phyloP scores from a whole-genome alignment of 2,329 filamentous ascomycete genomes.

The Ploettnerulaceae sp. region DNA sequence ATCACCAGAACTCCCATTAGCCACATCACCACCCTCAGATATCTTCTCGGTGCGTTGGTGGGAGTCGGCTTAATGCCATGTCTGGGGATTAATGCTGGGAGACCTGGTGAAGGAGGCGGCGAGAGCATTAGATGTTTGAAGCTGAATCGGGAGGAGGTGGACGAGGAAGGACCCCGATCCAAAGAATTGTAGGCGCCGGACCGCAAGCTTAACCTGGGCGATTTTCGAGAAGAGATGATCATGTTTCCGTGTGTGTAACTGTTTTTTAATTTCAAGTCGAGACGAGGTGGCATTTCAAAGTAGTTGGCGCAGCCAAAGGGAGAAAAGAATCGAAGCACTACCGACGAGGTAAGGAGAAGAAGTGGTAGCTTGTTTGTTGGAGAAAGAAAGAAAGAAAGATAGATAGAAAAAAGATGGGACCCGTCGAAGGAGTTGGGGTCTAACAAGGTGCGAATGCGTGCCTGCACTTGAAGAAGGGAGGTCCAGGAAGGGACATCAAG shows the following conservation, averaged over 20 bases:
- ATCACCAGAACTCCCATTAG: constrained; percentile 46
- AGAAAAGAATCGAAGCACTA: constrained; percentile 13
- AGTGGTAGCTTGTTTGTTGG: background rate
- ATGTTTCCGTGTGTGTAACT: constrained; percentile 37
- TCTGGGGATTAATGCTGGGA: constrained; percentile 63
- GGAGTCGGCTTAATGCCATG: constrained; percentile 53
- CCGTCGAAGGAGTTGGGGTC: too few species aligned
- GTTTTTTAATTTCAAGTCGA: constrained; percentile 27
- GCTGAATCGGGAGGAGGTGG: constrained; percentile 57
- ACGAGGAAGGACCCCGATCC: constrained; percentile 51
- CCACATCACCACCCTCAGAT: constrained; percentile 42
- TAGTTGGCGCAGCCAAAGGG: constrained; percentile 31
- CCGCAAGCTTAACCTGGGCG: constrained; percentile 52
- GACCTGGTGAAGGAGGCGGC: constrained; percentile 64
- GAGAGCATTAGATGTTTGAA: constrained; percentile 65
- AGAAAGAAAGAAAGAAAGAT: background rate
- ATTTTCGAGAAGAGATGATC: constrained; percentile 35
- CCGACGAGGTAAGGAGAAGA: constrained; percentile 15
- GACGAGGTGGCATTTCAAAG: constrained; percentile 29
- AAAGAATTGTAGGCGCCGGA: constrained; percentile 52
- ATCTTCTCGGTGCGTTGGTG: constrained; percentile 33
- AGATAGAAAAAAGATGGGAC: too few species aligned
- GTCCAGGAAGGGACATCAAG: constrained; percentile 14
- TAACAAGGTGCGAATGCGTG: constrained; percentile 17
- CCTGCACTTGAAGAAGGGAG: constrained; percentile 24